Evolutionary conservation across 108 stramenopile species (phyloP), one percentile per base, ranked within the genome.

Genomic region (Discostella stelligeroides): DNA sequence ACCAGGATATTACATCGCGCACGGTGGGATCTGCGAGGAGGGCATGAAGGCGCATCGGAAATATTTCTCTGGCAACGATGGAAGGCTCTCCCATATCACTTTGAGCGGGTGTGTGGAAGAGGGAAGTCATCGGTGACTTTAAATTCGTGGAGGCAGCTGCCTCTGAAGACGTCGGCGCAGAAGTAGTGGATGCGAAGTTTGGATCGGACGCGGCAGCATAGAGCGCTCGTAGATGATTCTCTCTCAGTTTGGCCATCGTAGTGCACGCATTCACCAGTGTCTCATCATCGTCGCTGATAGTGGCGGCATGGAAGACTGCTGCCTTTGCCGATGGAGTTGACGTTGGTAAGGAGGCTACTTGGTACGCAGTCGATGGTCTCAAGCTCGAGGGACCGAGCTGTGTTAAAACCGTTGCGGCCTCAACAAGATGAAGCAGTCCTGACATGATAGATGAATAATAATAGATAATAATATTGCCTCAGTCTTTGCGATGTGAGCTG

Each of bases 1-100:
- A 85, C 92, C 92, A 93, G 0, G 89, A 79, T 14, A 89, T 75
- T 30, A 89, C 82, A 45, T 86, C 86, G 10, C 80, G 76, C 0
- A 89, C 63, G 10, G 83, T 63, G 27, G 68, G 23, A 34, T 90
- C 88, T 27, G 82, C 60, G 17, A 93, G 79, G 30, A 93, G 83
- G 14, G 79, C 79, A 41, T 90, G 81, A 12, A 93, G 70, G 40
- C 87, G 75, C 64, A 85, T 76, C 28, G 91, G 91, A 58, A 92
- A 92, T 14, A 78, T 89, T n/a, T 88, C 88, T 23, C 63, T 76
- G 37, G 25, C 7, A 14, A 21, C 37, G 37, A 21, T 38, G 43
- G 49, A 37, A 4, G 27, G 6, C 3, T 34, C 34, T 34, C 34
- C 34, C 3, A 3, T 34, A 34, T 34, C 34, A 34, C 34, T 3